A percentile compares a stretch with the other conserved stretches of the same genome.
Evolutionary conservation across 2,329 filamentous ascomycete genomes (phyloP).

Genomic region (Penicillium psychrosexuale): DNA sequence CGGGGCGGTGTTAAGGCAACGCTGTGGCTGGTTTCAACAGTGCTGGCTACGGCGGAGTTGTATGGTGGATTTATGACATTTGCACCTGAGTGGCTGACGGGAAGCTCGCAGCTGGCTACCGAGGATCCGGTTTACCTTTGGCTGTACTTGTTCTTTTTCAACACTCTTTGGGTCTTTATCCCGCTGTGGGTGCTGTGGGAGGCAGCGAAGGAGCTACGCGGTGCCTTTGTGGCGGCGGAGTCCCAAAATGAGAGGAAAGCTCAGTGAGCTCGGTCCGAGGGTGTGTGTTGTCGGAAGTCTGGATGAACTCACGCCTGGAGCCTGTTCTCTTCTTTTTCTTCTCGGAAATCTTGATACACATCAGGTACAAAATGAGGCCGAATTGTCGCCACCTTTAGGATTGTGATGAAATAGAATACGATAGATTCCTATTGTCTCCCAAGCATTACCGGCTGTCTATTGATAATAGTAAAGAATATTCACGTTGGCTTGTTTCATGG

Average conservation of each 20-base stretch:
- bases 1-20: conserved; percentile 33
- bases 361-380: neutral
- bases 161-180: conserved; percentile 60
- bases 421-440: neutral
- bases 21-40: conserved; percentile 56
- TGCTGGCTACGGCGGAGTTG: conserved; percentile 61
- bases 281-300: neutral
- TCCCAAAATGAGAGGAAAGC: conserved; percentile 17
- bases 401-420: neutral
- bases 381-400: neutral
- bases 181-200: conserved; percentile 57
- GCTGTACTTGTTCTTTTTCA: conserved; percentile 64
- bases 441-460: neutral
- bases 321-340: neutral
- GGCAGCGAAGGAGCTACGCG: conserved; percentile 46
- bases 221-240: conserved; percentile 35
- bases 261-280: conserved; percentile 11
- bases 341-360: neutral
- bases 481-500: neutral
- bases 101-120: conserved; percentile 56
- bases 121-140: conserved; percentile 61
- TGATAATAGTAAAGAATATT: neutral
- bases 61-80: conserved; percentile 66
- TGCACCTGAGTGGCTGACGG: conserved; percentile 62
- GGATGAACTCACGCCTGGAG: neutral